A percentile compares a stretch with the other conserved stretches of the same genome.
Conservation (phyloP, 257 asterid species). For the Anisodus acutangulus region DNA sequence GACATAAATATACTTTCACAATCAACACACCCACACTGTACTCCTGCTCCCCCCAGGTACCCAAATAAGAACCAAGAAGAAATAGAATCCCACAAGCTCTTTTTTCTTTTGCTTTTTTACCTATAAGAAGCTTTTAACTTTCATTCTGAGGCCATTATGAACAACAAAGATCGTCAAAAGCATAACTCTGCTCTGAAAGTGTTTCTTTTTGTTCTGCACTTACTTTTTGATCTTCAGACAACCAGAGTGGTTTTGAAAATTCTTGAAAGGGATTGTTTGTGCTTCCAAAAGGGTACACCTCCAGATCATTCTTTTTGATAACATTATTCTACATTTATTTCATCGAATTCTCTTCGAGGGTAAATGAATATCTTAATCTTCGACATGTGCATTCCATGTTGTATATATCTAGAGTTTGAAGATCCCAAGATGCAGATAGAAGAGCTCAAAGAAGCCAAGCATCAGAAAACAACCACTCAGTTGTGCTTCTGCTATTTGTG, state of each 20-base stretch:
- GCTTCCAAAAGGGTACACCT: no score
- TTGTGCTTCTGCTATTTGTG: background rate
- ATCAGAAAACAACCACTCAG: background rate
- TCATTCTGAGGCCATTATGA: constrained; percentile 25
- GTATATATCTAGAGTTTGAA: background rate
- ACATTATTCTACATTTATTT: no score
- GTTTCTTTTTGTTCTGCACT: background rate
- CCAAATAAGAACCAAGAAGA: constrained; percentile 13
- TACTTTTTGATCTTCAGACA: constrained; percentile 20
- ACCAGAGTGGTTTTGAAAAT: background rate
- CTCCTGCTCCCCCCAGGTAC: background rate
- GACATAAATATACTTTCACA: no score
- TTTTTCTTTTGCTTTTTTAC: background rate
- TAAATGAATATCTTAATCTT: no score
- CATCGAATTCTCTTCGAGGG: no score
- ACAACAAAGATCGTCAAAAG: background rate
- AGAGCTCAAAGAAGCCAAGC: constrained; percentile 16
- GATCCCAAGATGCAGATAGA: background rate
- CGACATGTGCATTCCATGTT: no score
- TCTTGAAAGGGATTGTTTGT: background rate
- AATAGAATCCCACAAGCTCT: background rate
- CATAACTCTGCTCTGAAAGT: constrained; percentile 22
- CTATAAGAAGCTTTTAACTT: background rate
- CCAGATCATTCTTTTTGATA: no score
- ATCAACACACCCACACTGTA: background rate